Evolutionary conservation across 352 stramenopile species (phyloP).

Genomic region (Blastocystis sp.): DNA sequence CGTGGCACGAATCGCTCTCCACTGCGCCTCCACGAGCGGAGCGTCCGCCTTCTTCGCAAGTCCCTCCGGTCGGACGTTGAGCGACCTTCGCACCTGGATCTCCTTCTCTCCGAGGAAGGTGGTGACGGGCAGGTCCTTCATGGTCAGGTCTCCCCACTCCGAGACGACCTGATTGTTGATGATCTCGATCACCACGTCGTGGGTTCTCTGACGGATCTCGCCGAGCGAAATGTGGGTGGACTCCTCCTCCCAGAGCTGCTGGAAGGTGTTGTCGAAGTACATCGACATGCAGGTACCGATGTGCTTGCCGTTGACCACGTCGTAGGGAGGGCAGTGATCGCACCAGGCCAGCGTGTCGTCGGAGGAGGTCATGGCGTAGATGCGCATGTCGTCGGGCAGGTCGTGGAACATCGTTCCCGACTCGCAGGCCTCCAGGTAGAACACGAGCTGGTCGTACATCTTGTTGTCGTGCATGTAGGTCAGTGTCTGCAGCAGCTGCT

Average conservation of each 20-base stretch:
- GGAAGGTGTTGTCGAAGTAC: conserved; percentile 25
- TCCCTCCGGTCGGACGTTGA: not conserved
- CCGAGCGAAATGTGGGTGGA: conserved; percentile 7
- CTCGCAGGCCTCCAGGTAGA: conserved; percentile 51
- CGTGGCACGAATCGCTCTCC: conserved; percentile 37
- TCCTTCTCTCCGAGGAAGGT: conserved; percentile 30
- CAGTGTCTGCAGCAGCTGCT: not conserved
- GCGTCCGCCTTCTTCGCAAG: not conserved
- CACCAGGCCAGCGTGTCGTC: not conserved
- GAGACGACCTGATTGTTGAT: conserved; percentile 22
- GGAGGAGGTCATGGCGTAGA: conserved; percentile 43
- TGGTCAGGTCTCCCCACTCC: conserved; percentile 33
- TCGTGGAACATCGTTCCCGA: conserved; percentile 11
- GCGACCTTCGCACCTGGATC: not conserved
- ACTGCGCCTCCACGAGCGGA: conserved; percentile 6
- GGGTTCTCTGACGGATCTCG: not conserved
- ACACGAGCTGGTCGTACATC: conserved; percentile 44
- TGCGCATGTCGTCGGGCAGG: conserved; percentile 8
- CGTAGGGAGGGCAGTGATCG: conserved; percentile 37
- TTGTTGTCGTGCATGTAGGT: conserved; percentile 29
- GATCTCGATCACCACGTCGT: not conserved
- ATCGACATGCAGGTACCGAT: conserved; percentile 19
- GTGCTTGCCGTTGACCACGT: not conserved
- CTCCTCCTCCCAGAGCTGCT: not conserved
- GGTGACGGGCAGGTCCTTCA: not conserved